Evolutionary conservation across 2,329 filamentous ascomycete species (phyloP), one percentile per base, ranked within the genome.

Genomic region (Mariannaea elegans): DNA sequence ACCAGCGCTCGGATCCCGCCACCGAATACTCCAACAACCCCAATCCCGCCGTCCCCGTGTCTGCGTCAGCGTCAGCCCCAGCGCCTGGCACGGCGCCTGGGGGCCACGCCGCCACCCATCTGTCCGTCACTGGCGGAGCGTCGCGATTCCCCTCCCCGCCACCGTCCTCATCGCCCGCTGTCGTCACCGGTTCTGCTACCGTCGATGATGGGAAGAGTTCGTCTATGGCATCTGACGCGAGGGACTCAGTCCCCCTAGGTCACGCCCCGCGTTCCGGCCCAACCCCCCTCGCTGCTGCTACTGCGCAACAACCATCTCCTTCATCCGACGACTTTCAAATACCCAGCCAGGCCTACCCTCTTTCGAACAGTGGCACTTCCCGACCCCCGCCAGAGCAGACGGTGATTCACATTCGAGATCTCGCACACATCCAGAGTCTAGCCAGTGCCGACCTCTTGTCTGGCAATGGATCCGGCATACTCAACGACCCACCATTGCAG

Each of bases 401-500:
- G 10, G 84, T 84, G 3, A 91, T 98, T 72, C 90, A 91, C 73
- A 89, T 99, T 41, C 91, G 91, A 71, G 93, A 97, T 75, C 82
- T 99, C 48, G 90, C 90, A 39, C 95, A 99, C 73, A 94, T 99
- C 62, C 92, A 95, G 74, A 93, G 87, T 73, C 90, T 99, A 64
- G 93, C 93, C 23, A 89, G 85, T 64, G 90, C 94, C 64, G 92
- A 97, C 65, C 80, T 89, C 59, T 82, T 90, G 72, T 87, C 80
- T 21, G 78, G 78, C 13, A 66, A 78, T 54, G 78, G 78, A 2
- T 67, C 83, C 65, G 79, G 84, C 69, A 80, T 80, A 56, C 76
- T 82, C 56, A 82, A 81, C 64, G 84, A 81, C 61, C 78, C 81
- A 12, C 82, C 80, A 31, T 75, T 82, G 34, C 83, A 84, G 67